Evolutionary conservation across 2,329 filamentous ascomycete genomes (phyloP).

Genomic region (Talaromyces sp.): DNA sequence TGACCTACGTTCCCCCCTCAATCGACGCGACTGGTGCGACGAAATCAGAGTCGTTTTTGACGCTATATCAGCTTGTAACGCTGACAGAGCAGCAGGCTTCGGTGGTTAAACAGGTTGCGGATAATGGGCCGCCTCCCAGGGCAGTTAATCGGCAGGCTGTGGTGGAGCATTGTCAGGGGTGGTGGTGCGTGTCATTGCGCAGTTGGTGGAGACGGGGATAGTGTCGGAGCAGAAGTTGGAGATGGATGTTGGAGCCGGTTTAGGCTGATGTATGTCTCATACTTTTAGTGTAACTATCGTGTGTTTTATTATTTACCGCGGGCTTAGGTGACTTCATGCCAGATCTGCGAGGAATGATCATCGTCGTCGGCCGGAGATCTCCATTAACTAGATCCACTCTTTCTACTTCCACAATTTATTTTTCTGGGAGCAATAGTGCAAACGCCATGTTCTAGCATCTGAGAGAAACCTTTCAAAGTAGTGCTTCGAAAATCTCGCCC

Average conservation of each 20-base stretch:
- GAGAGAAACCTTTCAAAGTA: neutral
- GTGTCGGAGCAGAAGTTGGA: neutral
- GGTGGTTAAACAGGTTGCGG: neutral
- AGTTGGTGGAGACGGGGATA: neutral
- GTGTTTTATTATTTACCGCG: too few species aligned
- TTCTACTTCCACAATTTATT: too few species aligned
- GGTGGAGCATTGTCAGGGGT: neutral
- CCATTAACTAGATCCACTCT: too few species aligned
- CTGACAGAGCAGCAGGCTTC: neutral
- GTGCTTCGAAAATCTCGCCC: neutral
- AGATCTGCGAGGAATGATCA: too few species aligned
- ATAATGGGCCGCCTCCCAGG: neutral
- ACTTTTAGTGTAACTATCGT: too few species aligned
- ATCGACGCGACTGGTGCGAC: neutral
- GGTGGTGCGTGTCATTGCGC: neutral
- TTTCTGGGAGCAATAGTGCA: neutral
- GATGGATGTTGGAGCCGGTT: too few species aligned
- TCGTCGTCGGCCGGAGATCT: too few species aligned
- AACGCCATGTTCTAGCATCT: neutral
- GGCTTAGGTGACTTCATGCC: too few species aligned
- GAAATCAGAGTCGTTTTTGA: neutral
- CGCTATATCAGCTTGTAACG: neutral
- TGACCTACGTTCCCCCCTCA: neutral
- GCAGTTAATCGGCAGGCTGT: neutral
- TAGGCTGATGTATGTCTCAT: too few species aligned